Conservation (phyloP, 2,329 filamentous ascomycete genomes). For the Aspergillus sp. region DNA sequence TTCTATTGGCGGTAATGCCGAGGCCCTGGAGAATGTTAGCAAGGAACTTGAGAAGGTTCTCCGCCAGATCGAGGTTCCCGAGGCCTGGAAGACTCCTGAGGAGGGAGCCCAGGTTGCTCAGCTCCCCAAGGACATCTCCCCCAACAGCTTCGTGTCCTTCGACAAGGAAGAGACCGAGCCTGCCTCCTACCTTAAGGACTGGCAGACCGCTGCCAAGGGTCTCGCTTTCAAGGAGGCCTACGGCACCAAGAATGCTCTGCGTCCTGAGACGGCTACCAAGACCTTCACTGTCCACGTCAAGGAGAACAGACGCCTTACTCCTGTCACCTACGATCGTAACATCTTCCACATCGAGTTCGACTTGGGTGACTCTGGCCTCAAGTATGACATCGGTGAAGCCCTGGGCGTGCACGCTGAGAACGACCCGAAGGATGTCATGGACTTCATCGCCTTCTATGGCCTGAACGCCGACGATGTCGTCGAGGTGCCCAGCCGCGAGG, state of each 20-base stretch:
- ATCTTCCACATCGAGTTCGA: constrained; percentile 99
- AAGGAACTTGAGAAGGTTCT: constrained; percentile 68
- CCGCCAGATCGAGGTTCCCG: constrained; percentile 72
- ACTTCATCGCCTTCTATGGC: constrained; percentile 89
- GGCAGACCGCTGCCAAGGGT: constrained; percentile 83
- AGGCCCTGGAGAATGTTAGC: constrained; percentile 63
- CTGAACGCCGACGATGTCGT: constrained; percentile 80
- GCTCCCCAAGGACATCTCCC: constrained; percentile 66
- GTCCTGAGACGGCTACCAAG: constrained; percentile 83
- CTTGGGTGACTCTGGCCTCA: constrained; percentile 84
- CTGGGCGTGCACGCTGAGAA: constrained; percentile 97
- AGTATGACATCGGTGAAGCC: constrained; percentile 95
- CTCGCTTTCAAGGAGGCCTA: constrained; percentile 95
- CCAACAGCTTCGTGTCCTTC: constrained; percentile 81
- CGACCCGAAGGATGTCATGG: constrained; percentile 72
- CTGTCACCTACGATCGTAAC: constrained; percentile 87
- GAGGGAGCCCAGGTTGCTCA: constrained; percentile 41
- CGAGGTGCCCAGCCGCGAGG: constrained; percentile 86
- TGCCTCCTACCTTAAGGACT: constrained; percentile 68
- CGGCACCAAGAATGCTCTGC: constrained; percentile 69
- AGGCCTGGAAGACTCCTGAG: constrained; percentile 74
- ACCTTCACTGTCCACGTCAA: constrained; percentile 87
- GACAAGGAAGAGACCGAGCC: constrained; percentile 73
- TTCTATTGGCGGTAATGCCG: constrained; percentile 58
- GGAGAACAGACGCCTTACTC: constrained; percentile 93